These are phyloP conservation scores for Xylaria scruposa DNA, from an alignment of 495 filamentous ascomycete species.

Conservation along the genomic window DNA sequence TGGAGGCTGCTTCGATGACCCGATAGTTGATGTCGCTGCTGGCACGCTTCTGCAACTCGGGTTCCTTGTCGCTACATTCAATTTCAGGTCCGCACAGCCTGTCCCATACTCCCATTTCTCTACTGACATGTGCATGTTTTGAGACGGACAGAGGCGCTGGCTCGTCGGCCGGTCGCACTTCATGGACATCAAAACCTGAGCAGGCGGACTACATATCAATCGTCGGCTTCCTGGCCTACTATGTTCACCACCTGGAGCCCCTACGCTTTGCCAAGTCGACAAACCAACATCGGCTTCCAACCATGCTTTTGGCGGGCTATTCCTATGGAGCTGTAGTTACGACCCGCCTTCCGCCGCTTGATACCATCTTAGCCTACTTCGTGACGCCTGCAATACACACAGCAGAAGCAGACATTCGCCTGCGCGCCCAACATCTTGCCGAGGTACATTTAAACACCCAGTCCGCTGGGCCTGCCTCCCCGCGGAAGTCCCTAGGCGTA, in stretches of 20 bases:
- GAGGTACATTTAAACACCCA: slow-evolving; percentile 48
- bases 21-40: slow-evolving; percentile 69
- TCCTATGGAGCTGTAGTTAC: slow-evolving; percentile 90
- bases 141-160: slow-evolving; percentile 72
- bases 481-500: slow-evolving; percentile 42
- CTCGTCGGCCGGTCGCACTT: slow-evolving; percentile 75
- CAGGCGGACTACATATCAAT: slow-evolving; percentile 81
- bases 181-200: slow-evolving; percentile 85
- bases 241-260: slow-evolving; percentile 60
- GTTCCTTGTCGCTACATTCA: slow-evolving; percentile 86
- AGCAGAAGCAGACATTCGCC: slow-evolving; percentile 67
- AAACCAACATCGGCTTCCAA: slow-evolving; percentile 1
- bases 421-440: slow-evolving; percentile 69
- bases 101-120: not conserved
- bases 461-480: slow-evolving; percentile 32
- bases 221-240: slow-evolving; percentile 76
- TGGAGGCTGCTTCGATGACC: slow-evolving; percentile 86
- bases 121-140: not conserved
- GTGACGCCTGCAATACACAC: slow-evolving; percentile 55
- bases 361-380: slow-evolving; percentile 66
- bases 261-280: slow-evolving; percentile 24
- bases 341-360: slow-evolving; percentile 68
- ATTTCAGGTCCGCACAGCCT: slow-evolving; percentile 72
- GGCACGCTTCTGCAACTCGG: slow-evolving; percentile 68
- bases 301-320: slow-evolving; percentile 77